Evolutionary conservation across 116 monocot genomes (phyloP).

Genomic region (Iris pallida): DNA sequence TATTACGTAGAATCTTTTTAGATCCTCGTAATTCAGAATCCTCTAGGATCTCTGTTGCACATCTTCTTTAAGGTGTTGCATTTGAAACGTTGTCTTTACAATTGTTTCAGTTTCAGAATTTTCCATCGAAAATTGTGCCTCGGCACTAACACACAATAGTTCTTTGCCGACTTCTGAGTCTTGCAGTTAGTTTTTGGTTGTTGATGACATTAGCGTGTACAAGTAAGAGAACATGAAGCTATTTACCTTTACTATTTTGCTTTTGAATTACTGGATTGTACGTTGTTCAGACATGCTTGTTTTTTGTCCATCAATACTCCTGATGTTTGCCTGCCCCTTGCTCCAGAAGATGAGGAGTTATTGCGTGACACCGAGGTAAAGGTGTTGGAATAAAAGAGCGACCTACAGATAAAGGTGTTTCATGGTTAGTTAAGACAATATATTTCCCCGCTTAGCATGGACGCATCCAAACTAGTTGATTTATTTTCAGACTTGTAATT

Average conservation of each 20-base stretch:
- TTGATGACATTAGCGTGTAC: conserved; percentile 67
- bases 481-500: too few relatives aligned
- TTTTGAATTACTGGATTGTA: background rate
- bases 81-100: too few relatives aligned
- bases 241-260: background rate
- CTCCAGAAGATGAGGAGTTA: conserved; percentile 82
- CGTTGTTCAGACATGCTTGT: background rate
- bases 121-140: too few relatives aligned
- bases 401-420: conserved; percentile 83
- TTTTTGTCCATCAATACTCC: conserved; percentile 44
- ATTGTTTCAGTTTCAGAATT: too few relatives aligned
- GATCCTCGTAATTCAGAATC: too few relatives aligned
- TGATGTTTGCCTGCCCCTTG: conserved; percentile 43
- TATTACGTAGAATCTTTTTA: too few relatives aligned
- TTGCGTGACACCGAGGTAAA: too few relatives aligned
- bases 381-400: conserved; percentile 84
- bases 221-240: conserved; percentile 49
- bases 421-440: conserved; percentile 99
- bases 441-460: conserved; percentile 81
- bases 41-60: too few relatives aligned
- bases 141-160: too few relatives aligned
- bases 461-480: conserved; percentile 63
- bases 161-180: background rate
- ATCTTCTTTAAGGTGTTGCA: too few relatives aligned
- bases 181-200: background rate